Evolutionary conservation across 2,329 filamentous ascomycete species (phyloP).

Genomic region (Pezicula neosporulosa): DNA sequence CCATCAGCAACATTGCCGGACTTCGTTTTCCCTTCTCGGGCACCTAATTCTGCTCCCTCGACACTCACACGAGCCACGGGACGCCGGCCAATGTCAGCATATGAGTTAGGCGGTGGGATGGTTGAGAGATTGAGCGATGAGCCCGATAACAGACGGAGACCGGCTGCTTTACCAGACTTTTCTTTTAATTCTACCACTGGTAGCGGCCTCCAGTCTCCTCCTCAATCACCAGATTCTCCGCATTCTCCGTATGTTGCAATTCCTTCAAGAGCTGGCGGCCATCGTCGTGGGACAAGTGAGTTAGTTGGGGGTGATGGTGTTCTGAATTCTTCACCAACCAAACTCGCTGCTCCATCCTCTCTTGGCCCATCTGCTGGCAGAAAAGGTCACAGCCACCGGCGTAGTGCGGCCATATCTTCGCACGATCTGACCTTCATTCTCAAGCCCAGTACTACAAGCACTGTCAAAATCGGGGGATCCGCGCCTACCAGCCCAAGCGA

Average conservation of each 20-base stretch:
- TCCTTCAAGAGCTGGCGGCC: conserved; percentile 55
- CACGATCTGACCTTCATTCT: conserved; percentile 75
- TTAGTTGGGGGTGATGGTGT: conserved; percentile 70
- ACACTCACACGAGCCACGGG: conserved; percentile 45
- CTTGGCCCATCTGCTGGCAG: conserved; percentile 12
- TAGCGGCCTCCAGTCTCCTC: conserved; percentile 35
- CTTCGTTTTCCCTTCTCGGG: conserved; percentile 57
- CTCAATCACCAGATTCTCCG: conserved; percentile 34
- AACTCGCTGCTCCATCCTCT: conserved; percentile 13
- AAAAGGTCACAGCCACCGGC: conserved; percentile 68
- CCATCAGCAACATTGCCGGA: conserved; percentile 55
- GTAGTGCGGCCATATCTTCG: conserved; percentile 72
- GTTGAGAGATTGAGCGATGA: not conserved
- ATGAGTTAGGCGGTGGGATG: conserved; percentile 17
- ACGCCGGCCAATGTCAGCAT: conserved; percentile 46
- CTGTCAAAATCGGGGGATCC: conserved; percentile 20
- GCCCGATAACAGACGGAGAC: conserved; percentile 7
- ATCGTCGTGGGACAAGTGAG: conserved; percentile 78
- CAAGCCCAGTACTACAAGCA: conserved; percentile 32
- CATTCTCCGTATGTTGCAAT: conserved; percentile 32
- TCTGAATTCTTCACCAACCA: conserved; percentile 23
- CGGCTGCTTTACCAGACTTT: conserved; percentile 29
- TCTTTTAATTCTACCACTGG: conserved; percentile 23
- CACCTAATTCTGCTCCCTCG: conserved; percentile 41
- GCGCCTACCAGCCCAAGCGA: conserved; percentile 43